Evolutionary conservation across 2,329 filamentous ascomycete genomes (phyloP), one percentile per base, ranked within the genome.

Genomic region (Chaetothyriales sp.): DNA sequence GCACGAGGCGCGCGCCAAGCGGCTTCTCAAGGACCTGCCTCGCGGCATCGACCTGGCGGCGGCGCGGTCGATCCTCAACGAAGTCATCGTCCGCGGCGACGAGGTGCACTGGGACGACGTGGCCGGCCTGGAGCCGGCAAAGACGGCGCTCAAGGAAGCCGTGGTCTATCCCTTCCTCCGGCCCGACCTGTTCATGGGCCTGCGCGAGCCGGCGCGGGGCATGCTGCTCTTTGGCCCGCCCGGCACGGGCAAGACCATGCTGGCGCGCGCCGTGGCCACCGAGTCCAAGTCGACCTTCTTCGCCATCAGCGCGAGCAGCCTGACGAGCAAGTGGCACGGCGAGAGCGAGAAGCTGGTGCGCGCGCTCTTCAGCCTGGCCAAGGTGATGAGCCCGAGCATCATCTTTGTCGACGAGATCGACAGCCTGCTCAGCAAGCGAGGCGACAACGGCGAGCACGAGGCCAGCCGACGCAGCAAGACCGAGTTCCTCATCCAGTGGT

Each of bases 361-460:
- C 37, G 92, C 92, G 2, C 73, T 98, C 0, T 98, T 98, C 65
- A 80, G 81, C 0, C 72, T 97, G n/a, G 89, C 92, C 4, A 94
- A 94, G 66, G 76, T 81, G 37, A 76, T 97, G 45, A 89, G 92
- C 0, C 92, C 92, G 0, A 92, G 86, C 55, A 97, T 98, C 65
- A 97, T 98, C 53, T 98, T 98, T 61, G 89, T 98, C 4, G 92
- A 98, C 63, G 92, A 98, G 66, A 98, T 98, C 56, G 92, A 98
- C 66, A 95, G 89, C 0, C 72, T 98, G 0, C 76, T 98, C 0
- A 94, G 89, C 0, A 81, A 89, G 15, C 77, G 92, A 49, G 86
- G 85, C 5, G 83, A 83, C 1, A 66, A 67, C 2, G 84, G 86
- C 1, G 92, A 97, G 63, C 86, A 97, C 61, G 92, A 98, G 69